These are phyloP conservation scores for Tricholoma furcatifolium DNA, from an alignment of 768 basidiomycete species.

Conservation along the genomic window DNA sequence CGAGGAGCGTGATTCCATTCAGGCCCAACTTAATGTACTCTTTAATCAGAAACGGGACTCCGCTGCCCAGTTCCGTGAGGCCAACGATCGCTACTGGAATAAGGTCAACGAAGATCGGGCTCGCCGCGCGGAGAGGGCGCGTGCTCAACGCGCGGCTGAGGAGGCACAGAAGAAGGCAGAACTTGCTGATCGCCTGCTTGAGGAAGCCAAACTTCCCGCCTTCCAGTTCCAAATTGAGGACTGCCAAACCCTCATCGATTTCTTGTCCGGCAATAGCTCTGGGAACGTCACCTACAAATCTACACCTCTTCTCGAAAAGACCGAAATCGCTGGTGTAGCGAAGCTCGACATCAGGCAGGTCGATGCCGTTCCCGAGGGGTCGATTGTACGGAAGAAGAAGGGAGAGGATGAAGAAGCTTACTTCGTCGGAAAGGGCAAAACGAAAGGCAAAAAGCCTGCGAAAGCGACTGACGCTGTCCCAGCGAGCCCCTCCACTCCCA, in stretches of 20 bases:
- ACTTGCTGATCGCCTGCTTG: conserved; percentile 74
- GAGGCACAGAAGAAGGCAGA: conserved; percentile 82
- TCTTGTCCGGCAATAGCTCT: conserved; percentile 66
- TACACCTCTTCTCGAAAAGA: conserved; percentile 34
- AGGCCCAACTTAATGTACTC: conserved; percentile 66
- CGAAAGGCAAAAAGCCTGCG: conserved; percentile 57
- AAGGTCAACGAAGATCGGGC: conserved; percentile 90
- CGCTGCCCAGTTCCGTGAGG: conserved; percentile 68
- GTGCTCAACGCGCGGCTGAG: conserved; percentile 72
- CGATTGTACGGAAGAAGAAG: conserved; percentile 89
- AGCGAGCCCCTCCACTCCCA: conserved; percentile 23
- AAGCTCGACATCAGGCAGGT: conserved; percentile 86
- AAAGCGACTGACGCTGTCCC: conserved; percentile 36
- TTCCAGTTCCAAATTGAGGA: conserved; percentile 95
- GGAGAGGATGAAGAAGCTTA: conserved; percentile 80
- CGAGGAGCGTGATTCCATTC: conserved; percentile 79
- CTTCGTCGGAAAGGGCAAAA: conserved; percentile 73
- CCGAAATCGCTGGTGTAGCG: conserved; percentile 62
- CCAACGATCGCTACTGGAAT: conserved; percentile 76
- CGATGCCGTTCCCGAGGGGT: conserved; percentile 65
- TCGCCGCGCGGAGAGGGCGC: conserved; percentile 73
- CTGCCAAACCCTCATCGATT: conserved; percentile 89
- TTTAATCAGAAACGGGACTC: conserved; percentile 79
- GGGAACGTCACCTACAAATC: conserved; percentile 44
- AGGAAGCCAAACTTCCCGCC: conserved; percentile 89